Conservation (phyloP, 2,329 filamentous ascomycete genomes). For the Seiridium unicorne region DNA sequence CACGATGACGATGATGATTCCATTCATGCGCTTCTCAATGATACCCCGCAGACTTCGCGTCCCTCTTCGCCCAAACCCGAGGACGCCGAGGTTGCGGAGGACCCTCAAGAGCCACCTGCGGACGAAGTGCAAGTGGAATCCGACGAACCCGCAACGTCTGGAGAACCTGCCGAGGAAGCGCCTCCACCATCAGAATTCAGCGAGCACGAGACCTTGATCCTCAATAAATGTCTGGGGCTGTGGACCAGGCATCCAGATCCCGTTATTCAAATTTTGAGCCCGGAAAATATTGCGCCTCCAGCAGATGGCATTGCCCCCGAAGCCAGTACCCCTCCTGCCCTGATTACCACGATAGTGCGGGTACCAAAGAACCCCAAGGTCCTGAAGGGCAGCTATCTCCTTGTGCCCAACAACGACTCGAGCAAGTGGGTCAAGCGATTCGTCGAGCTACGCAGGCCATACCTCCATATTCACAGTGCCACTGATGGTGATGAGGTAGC, state of each 20-base stretch:
- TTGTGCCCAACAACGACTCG: conserved; percentile 79
- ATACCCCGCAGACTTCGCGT: conserved; percentile 53
- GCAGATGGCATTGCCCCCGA: conserved; percentile 55
- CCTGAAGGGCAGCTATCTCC: conserved; percentile 83
- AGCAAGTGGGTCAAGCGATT: conserved; percentile 89
- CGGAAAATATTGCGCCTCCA: conserved; percentile 67
- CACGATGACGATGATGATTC: conserved; percentile 42
- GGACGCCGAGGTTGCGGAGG: conserved; percentile 1
- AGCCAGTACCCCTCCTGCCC: conserved; percentile 54
- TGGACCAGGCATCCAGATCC: conserved; percentile 64
- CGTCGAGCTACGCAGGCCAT: conserved; percentile 86
- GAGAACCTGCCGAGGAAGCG: conserved; percentile 8
- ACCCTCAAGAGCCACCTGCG: conserved; percentile 7
- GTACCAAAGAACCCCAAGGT: conserved; percentile 79
- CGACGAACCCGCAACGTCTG: not conserved
- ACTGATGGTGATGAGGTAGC: conserved; percentile 87
- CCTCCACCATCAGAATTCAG: conserved; percentile 38
- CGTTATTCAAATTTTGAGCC: conserved; percentile 52
- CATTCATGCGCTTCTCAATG: conserved; percentile 57
- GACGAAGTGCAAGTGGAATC: conserved; percentile 18
- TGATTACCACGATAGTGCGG: conserved; percentile 74
- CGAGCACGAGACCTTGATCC: conserved; percentile 43
- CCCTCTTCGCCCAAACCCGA: conserved; percentile 25
- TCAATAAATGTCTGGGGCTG: conserved; percentile 59
- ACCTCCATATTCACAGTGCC: conserved; percentile 84